Evolutionary conservation across 2,329 filamentous ascomycete species (phyloP), one percentile per base, ranked within the genome.

Genomic region (Aspergillus niger): DNA sequence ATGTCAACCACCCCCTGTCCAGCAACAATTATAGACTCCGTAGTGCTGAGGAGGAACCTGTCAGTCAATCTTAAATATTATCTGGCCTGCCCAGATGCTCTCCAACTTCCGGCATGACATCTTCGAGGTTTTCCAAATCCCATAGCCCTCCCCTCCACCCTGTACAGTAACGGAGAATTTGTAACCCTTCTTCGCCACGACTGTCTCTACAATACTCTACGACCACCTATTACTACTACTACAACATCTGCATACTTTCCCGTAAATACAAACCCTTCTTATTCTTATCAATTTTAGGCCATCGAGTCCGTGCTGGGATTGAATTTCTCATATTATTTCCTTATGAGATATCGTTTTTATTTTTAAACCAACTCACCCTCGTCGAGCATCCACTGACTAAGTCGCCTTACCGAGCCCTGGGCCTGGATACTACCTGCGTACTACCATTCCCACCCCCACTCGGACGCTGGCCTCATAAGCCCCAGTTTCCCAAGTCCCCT

Each of bases 401-500:
- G 24, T 49, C 13, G 44, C 47, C 43, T 55, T 43, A 47, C 39
- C 53, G 53, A 55, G 39, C 15, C 53, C 41, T 32, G 43, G 53
- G 7, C 39, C 44, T 43, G 53, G 53, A 41, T 55, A 43, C 36
- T 54, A 44, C 52, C 41, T 20, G 22, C 49, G 49, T 38, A 36
- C 50, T 53, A 55, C 39, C 26, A 30, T 15, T 30, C 28, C 41
- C 55, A 36, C 28, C 61, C 61, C 58, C 61, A 63, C 61, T 61
- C 50, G 20, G 53, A 39, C 55, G 48, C 47, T 56, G 57, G 52
- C 39, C 32, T 44, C 47, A 24, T 51, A 58, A 44, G 44, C 43
- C 32, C 55, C 56, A 54, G 55, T 53, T 59, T 43, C 50, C 32
- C 47, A n/a, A 51, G 41, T 43, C 49, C 24, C 20, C 54, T 22